phyloP scores from a whole-genome alignment of 2,329 filamentous ascomycete species.

The Pseudodiploospora longispora region DNA sequence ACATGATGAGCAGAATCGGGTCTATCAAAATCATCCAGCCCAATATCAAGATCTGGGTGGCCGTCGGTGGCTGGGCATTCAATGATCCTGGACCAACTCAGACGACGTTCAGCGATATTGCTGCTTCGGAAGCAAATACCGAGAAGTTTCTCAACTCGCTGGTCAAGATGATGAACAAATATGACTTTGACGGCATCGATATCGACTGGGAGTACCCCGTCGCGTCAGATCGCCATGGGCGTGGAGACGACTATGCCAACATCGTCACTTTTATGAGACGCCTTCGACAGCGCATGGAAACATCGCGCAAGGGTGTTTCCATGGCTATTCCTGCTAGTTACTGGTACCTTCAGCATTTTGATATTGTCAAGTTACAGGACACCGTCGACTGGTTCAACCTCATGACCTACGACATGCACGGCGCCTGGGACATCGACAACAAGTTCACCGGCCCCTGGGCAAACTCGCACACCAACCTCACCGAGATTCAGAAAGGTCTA shows the following conservation, averaged over 20 bases:
- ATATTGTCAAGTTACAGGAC: conserved; percentile 12
- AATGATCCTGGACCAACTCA: too few relatives aligned
- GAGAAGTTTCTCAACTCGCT: not conserved
- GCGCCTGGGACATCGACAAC: conserved; percentile 26
- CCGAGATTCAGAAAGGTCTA: conserved; percentile 31
- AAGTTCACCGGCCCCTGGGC: conserved; percentile 19
- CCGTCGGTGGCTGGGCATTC: conserved; percentile 1
- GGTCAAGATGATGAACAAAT: conserved; percentile 13
- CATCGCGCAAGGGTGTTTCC: conserved; percentile 8
- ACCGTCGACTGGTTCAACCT: conserved; percentile 32
- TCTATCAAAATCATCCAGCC: not conserved
- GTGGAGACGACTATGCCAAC: conserved; percentile 14
- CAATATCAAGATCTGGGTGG: conserved; percentile 1
- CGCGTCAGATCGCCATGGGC: conserved; percentile 16
- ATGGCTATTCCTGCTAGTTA: conserved; percentile 19
- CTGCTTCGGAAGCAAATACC: not conserved
- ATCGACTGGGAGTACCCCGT: conserved; percentile 22
- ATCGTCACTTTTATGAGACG: conserved; percentile 14
- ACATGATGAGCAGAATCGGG: too few relatives aligned
- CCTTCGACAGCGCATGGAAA: conserved; percentile 10
- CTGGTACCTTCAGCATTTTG: conserved; percentile 22
- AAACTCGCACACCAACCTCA: conserved; percentile 34
- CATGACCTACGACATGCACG: conserved; percentile 37
- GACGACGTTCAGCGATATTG: not conserved
- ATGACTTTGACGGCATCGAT: conserved; percentile 21